phyloP scores from a whole-genome alignment of 805 yeast species.

The Suhomyces faveliae region DNA sequence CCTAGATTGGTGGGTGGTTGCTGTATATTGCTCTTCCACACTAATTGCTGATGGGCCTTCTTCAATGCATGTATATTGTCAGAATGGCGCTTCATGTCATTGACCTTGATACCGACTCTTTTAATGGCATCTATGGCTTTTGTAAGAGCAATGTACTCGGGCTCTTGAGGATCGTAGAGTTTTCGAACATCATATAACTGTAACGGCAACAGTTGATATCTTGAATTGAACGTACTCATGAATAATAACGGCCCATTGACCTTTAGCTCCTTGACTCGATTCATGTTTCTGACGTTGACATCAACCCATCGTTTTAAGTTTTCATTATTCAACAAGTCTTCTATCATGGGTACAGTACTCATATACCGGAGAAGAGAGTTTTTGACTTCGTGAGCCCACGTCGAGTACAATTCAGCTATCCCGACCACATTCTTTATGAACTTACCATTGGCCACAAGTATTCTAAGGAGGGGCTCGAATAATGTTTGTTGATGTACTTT shows the following conservation, averaged over 20 bases:
- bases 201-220: slow-evolving; percentile 55
- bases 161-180: slow-evolving; percentile 37
- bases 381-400: slow-evolving; percentile 63
- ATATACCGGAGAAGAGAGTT: slow-evolving; percentile 59
- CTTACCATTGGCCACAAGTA: slow-evolving; percentile 62
- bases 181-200: slow-evolving; percentile 60
- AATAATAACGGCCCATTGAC: slow-evolving; percentile 41
- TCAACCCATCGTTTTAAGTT: slow-evolving; percentile 58
- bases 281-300: slow-evolving; percentile 48
- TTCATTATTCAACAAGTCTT: slow-evolving; percentile 52
- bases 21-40: slow-evolving; percentile 47
- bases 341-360: slow-evolving; percentile 57
- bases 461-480: slow-evolving; percentile 55
- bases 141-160: slow-evolving; percentile 51
- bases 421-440: slow-evolving; percentile 50
- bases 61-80: slow-evolving; percentile 56
- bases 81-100: slow-evolving; percentile 60
- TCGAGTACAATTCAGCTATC: slow-evolving; percentile 59
- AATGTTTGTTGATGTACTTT: slow-evolving; percentile 53
- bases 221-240: slow-evolving; percentile 42
- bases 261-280: slow-evolving; percentile 45
- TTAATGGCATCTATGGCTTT: slow-evolving; percentile 56
- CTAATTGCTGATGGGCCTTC: slow-evolving; percentile 50
- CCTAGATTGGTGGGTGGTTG: slow-evolving; percentile 31
- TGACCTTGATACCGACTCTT: slow-evolving; percentile 55